Conservation (phyloP, 2,329 filamentous ascomycete species). For the Nemania diffusa region DNA sequence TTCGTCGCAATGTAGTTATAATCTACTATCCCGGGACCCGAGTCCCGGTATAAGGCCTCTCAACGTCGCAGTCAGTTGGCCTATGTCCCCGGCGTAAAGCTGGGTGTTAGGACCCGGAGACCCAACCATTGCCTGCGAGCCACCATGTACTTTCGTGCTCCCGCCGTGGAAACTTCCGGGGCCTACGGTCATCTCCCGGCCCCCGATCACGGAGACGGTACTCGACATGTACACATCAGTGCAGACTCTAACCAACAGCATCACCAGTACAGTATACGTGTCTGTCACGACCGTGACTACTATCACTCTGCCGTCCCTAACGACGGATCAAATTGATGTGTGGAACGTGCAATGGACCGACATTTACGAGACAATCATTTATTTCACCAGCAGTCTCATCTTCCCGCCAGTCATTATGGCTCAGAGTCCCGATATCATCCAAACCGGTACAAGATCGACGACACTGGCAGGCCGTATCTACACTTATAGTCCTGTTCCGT, state of each 20-base stretch:
- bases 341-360: not conserved
- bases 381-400: not conserved
- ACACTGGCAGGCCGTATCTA: not conserved
- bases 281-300: not conserved
- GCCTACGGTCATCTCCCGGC: not conserved
- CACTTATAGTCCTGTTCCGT: not conserved
- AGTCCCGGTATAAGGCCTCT: not conserved
- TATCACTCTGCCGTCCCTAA: not conserved
- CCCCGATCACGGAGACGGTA: not conserved
- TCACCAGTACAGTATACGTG: not conserved
- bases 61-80: not conserved
- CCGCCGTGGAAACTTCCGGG: not conserved
- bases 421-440: not conserved
- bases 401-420: not conserved
- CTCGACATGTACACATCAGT: not conserved
- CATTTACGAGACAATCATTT: not conserved
- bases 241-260: not conserved
- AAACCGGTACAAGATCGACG: not conserved
- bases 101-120: not conserved
- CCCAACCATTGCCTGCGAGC: not conserved
- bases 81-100: not conserved
- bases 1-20: conserved; percentile 6
- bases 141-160: not conserved
- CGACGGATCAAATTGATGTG: not conserved
- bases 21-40: not conserved